Base-by-base conservation (phyloP, 164 flowering plant species). In the Tetrastigma voinierianum region DNA sequence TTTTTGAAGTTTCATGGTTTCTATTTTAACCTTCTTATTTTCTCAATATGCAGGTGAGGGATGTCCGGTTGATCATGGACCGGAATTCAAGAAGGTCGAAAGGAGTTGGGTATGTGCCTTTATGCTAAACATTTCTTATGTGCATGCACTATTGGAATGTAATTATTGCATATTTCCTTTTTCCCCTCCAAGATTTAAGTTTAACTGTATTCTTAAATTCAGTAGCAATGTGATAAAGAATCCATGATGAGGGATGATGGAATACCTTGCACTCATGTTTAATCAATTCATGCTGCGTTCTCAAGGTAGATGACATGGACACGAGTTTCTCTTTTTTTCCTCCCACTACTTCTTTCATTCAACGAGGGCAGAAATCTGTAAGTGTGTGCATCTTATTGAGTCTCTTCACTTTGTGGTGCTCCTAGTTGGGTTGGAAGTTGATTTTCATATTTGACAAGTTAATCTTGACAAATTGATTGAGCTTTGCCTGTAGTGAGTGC, bases 21-120 rank as follows among this genome's bases (percentile, higher is more conserved):
- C 9, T 0, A 2, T 64, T 49, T 61, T 45, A 64, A 18, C 55
- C 40, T 40, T 56, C 14, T 51, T 4, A 0, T 69, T 58, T 62
- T 21, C 21, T n/a, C 61, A 16, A 14, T 77, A 69, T 78, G 68
- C 84, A 95, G 99, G 99, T 95, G 67, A 83, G 99, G 71, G 99
- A 95, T 83, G 99, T 95, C 4, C 83, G 94, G 17, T 74, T 95
- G 66, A 95, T 95, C 67, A 95, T 95, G 99, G 99, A 95, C 56
- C 83, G 99, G 51, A 95, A 95, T 66, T 90, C 97, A 46, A 86
- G 99, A 73, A 83, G 99, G 10, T 95, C 99, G 65, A 95, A 95
- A 72, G 99, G 99, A 77, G 99, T 95, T 78, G 99, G 99, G 99
- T 95, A 95, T 77, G 96, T 77, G 49, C 51, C 54, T 58, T 63